Evolutionary conservation across 495 filamentous ascomycete genomes (phyloP).

Genomic region (Penicillium atrosanguineum): DNA sequence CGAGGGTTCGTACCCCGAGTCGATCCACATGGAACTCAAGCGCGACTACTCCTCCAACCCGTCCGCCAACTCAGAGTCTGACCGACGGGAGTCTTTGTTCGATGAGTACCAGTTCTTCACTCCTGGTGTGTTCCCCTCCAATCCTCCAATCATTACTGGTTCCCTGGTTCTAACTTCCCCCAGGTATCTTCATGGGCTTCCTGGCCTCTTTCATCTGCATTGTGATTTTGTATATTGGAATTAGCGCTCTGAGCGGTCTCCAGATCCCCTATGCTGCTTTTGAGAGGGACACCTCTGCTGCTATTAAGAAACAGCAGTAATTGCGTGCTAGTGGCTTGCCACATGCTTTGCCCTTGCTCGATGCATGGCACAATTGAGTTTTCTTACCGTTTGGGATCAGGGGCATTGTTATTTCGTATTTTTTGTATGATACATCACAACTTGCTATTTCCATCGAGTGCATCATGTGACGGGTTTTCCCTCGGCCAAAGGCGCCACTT

Average conservation of each 20-base stretch:
- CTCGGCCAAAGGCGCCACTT: conserved; percentile 4
- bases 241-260: conserved; percentile 73
- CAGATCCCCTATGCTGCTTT: conserved; percentile 91
- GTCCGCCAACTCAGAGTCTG: conserved; percentile 7
- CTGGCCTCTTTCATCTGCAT: conserved; percentile 66
- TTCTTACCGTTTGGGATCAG: conserved; percentile 9
- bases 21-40: conserved; percentile 58
- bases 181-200: conserved; percentile 82
- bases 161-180: conserved; percentile 18
- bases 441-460: conserved; percentile 18
- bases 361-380: conserved; percentile 16
- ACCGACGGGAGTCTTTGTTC: conserved; percentile 62
- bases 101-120: conserved; percentile 89
- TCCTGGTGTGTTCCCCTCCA: conserved; percentile 49
- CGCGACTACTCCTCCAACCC: conserved; percentile 47
- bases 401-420: conserved; percentile 11
- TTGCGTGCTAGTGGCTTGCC: conserved; percentile 15
- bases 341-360: conserved; percentile 7
- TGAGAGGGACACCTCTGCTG: conserved; percentile 89
- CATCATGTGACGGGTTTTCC: conserved; percentile 25
- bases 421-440: conserved; percentile 28
- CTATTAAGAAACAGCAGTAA: conserved; percentile 82
- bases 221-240: conserved; percentile 71
- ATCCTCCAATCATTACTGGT: background rate
- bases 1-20: conserved; percentile 45